Base-by-base conservation (phyloP, 192 early-diverging fungal species). In the Phycomyces blakesleeanus region DNA sequence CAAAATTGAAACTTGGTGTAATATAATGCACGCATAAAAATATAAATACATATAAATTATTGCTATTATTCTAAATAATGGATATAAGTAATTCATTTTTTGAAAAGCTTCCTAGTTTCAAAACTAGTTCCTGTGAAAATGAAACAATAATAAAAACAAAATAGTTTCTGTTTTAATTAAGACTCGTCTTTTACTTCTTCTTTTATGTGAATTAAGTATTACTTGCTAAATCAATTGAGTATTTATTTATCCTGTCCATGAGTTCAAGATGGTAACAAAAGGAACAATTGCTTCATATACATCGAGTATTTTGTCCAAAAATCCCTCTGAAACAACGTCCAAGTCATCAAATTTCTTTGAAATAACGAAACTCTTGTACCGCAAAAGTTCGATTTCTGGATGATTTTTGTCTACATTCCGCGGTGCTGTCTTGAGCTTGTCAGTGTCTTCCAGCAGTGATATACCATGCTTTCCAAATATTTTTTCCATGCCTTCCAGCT, bases 381-480 rank as follows among this genome's bases (percentile, higher is more conserved):
- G 66, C 59, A 87, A 53, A 22, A 78, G 66, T 41, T 84, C 78
- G 37, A 87, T 82, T 58, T 79, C 78, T 11, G 73, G 72, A 41
- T 85, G 77, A 42, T 84, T 59, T 58, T 83, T 87, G 16, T 64
- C 64, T 38, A 75, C 69, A 0, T 83, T 83, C 20, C 64, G 81
- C 11, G 85, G 85, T 2, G 78, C 77, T 5, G 76, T 83, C 69
- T 87, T 87, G 54, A 87, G 64, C 21, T 57, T 66, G 11, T 74
- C 72, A 0, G 26, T 42, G 1, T 64, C 51, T n/a, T 64, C 65
- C 15, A 82, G 63, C 5, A 72, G 57, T 27, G 63, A 72, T 0
- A 66, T 11, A 0, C 80, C 80, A 4, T 57, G 70, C 20, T 64
- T 62, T 3, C 78, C 78, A 16, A 74, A 73, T 14, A 76, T 38